Evolutionary conservation across 495 filamentous ascomycete genomes (phyloP).

Genomic region (Bacidia gigantensis): DNA sequence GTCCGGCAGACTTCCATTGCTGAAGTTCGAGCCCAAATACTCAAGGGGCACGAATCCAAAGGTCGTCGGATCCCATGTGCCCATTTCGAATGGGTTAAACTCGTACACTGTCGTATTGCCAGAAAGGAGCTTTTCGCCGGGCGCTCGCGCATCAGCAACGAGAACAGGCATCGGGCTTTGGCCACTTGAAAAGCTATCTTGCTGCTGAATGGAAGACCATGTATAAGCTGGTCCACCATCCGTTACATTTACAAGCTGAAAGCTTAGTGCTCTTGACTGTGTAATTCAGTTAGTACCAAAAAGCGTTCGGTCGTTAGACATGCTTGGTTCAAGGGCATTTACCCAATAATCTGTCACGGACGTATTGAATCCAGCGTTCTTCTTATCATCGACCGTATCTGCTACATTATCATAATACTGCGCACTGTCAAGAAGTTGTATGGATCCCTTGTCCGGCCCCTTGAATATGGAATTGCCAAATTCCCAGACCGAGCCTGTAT

Average conservation of each 20-base stretch:
- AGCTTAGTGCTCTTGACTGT: constrained; percentile 50
- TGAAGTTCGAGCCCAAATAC: constrained; percentile 73
- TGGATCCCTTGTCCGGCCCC: constrained; percentile 40
- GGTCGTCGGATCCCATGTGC: constrained; percentile 67
- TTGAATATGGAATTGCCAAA: constrained; percentile 66
- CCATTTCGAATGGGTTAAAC: constrained; percentile 82
- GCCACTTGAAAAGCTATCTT: constrained; percentile 52
- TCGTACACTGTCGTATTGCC: constrained; percentile 73
- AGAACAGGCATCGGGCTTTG: constrained; percentile 71
- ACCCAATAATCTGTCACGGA: constrained; percentile 84
- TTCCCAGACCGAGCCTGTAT: constrained; percentile 51
- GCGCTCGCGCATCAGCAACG: constrained; percentile 60
- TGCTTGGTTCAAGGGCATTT: background rate
- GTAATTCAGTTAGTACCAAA: background rate
- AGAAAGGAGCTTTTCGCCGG: constrained; percentile 48
- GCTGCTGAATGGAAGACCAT: constrained; percentile 71
- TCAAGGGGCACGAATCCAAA: constrained; percentile 63
- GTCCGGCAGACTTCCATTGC: constrained; percentile 43
- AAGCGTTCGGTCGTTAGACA: constrained; percentile 24
- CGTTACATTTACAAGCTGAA: constrained; percentile 67
- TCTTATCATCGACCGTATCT: constrained; percentile 50
- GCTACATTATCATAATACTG: constrained; percentile 56
- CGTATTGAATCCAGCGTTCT: constrained; percentile 54
- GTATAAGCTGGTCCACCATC: constrained; percentile 71
- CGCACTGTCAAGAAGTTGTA: constrained; percentile 37